phyloP scores from a whole-genome alignment of 179 eudicot species.

The Spinacia oleracea region DNA sequence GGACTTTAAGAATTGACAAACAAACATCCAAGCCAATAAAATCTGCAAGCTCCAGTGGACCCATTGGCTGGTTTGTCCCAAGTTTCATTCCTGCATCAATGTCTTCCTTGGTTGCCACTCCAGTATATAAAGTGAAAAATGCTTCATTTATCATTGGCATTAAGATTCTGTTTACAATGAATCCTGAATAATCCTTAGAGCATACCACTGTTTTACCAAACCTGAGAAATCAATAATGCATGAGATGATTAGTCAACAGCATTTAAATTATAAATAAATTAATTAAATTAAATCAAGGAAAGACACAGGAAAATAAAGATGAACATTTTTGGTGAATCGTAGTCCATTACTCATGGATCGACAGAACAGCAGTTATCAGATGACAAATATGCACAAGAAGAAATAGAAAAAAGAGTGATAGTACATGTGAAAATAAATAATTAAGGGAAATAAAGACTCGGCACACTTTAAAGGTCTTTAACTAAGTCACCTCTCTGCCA shows the following conservation, averaged over 20 bases:
- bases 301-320: too few species aligned
- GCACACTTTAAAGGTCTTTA: neutral
- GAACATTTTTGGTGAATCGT: neutral
- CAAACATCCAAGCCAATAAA: slow-evolving; percentile 87
- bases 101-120: slow-evolving; percentile 90
- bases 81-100: slow-evolving; percentile 87
- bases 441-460: neutral
- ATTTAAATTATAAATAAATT: too few species aligned
- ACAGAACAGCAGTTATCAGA: neutral
- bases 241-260: neutral
- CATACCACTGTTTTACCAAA: slow-evolving; percentile 77
- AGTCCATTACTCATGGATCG: neutral
- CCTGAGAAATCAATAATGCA: slow-evolving; percentile 39
- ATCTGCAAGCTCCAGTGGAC: slow-evolving; percentile 88
- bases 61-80: slow-evolving; percentile 93
- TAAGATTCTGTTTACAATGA: slow-evolving; percentile 76
- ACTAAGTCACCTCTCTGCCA: slow-evolving; percentile 71
- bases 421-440: neutral
- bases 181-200: slow-evolving; percentile 78
- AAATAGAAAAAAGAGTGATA: neutral
- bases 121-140: slow-evolving; percentile 70
- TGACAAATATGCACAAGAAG: neutral
- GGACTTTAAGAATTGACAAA: slow-evolving; percentile 72
- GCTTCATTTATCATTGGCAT: slow-evolving; percentile 98
- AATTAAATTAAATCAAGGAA: too few species aligned